A percentile compares a stretch with the other conserved stretches of the same genome.
Conservation (phyloP, 1,284 basidiomycete genomes). For the Pterula multifida region DNA sequence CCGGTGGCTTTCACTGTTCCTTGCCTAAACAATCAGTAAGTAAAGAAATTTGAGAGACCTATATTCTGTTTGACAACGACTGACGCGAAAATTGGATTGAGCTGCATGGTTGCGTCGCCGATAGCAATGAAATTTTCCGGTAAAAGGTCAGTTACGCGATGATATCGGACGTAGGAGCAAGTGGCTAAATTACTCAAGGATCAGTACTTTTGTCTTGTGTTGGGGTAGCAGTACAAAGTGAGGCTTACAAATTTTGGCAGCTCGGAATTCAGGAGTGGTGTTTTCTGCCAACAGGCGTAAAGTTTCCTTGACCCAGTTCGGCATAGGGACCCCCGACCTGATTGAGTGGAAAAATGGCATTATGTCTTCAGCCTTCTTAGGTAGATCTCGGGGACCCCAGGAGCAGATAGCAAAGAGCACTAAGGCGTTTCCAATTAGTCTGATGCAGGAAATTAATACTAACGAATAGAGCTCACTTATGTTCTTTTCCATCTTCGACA, state of each 20-base stretch:
- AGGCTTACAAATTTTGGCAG: not conserved
- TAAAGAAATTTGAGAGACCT: not conserved
- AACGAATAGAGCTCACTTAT: not conserved
- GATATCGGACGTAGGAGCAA: not conserved
- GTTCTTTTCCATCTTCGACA: not conserved
- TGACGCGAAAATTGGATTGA: slow-evolving; percentile 2
- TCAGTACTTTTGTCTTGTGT: not conserved
- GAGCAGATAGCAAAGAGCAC: too few species aligned
- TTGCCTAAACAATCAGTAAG: not conserved
- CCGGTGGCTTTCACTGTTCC: not conserved
- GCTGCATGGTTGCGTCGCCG: not conserved
- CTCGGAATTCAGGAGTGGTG: not conserved
- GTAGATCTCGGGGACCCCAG: not conserved
- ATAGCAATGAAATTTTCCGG: slow-evolving; percentile 1
- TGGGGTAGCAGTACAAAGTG: not conserved
- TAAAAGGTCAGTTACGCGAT: not conserved
- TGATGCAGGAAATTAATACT: too few species aligned
- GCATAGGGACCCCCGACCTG: not conserved
- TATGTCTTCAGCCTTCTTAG: not conserved
- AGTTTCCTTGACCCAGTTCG: not conserved
- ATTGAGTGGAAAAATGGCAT: not conserved
- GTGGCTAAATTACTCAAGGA: not conserved
- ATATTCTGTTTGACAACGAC: not conserved
- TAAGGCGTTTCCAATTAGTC: too few species aligned
- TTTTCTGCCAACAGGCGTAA: not conserved